Base-by-base conservation (phyloP, 805 yeast genomes). In the Candida xiaguanensis region DNA sequence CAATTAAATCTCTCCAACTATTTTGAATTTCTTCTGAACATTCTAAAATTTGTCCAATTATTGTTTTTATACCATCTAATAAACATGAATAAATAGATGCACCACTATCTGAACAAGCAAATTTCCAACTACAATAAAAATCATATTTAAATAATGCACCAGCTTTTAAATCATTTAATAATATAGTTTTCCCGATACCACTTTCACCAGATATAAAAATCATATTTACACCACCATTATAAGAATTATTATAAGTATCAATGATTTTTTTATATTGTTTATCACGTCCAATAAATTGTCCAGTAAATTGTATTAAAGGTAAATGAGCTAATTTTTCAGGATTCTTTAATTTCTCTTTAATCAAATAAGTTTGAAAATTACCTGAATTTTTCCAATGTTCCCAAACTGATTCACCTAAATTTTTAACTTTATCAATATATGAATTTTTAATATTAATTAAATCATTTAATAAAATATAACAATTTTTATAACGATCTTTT, bases 101-200 rank as follows among this genome's bases (percentile, higher is more conserved):
- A 2, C 39, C 34, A 22, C 23, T 29, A 22, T 50, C 54, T 8
- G 49, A 36, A 28, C 52, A 47, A 26, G 58, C 55, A 37, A 60
- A 63, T 18, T 48, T 56, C 70, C 70, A 65, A 22, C 43, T 47
- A 19, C 58, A 52, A 40, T 51, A 56, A 43, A 62, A 56, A 17
- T 49, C 52, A 34, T 59, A 58, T 23, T 55, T 53, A 1, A 64
- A 48, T 8, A 64, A 46, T 4, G 72, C 59, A 2, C 50, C 49
- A 5, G 62, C 54, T 37, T 59, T 63, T 31, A 74, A 43, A 20
- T 69, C 74, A 20, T 55, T 55, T 5, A 75, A 49, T 6, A 74
- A 41, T 4, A 70, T 53, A 1, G 75, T 57, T 48, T 73, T 74
- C 1, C 80, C 80, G 5, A 59, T 50, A 2, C 80, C 80, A 1